Percentiles rank a stretch among this genome's conserved stretches.
phyloP scores from a whole-genome alignment of 371 early-diverging fungal genomes.

The Polyrhizophydium stewartii region DNA sequence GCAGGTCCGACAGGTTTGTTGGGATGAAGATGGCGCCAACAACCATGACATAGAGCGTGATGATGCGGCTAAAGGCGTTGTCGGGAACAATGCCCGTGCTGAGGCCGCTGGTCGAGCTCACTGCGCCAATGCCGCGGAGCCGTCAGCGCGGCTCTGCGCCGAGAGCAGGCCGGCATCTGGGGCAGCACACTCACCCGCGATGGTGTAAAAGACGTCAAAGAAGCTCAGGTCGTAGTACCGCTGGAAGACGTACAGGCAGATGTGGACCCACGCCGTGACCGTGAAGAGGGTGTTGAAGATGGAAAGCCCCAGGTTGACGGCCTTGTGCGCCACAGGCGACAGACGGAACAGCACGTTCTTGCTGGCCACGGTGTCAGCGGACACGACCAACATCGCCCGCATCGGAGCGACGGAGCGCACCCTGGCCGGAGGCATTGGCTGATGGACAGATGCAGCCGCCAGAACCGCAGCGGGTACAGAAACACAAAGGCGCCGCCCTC shows the following conservation, averaged over 20 bases:
- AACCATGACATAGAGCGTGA: slow-evolving; percentile 59
- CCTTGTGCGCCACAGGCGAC: slow-evolving; percentile 21
- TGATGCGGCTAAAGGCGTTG: slow-evolving; percentile 47
- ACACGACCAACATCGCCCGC: background rate
- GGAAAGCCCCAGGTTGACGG: slow-evolving; percentile 17
- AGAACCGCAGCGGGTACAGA: slow-evolving; percentile 62
- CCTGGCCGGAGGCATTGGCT: slow-evolving; percentile 17
- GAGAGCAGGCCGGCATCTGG: background rate
- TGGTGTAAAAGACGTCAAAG: slow-evolving; percentile 64
- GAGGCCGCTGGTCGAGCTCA: slow-evolving; percentile 48
- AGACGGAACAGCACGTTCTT: slow-evolving; percentile 14
- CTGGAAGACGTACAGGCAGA: slow-evolving; percentile 43
- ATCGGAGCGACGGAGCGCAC: slow-evolving; percentile 7
- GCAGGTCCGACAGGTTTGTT: slow-evolving; percentile 56
- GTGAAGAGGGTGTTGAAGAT: slow-evolving; percentile 52
- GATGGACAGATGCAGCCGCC: slow-evolving; percentile 49
- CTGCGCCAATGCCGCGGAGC: slow-evolving; percentile 3
- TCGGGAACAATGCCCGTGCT: slow-evolving; percentile 59
- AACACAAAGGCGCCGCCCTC: slow-evolving; percentile 44
- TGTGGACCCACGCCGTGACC: slow-evolving; percentile 60
- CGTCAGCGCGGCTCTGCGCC: background rate
- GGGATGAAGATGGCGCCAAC: slow-evolving; percentile 66
- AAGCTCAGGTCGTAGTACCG: slow-evolving; percentile 44
- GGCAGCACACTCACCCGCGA: slow-evolving; percentile 34
- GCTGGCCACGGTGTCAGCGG: background rate